Evolutionary conservation across 129 eudicot species (phyloP), one percentile per base, ranked within the genome.

Genomic region (Centaurea solstitialis): DNA sequence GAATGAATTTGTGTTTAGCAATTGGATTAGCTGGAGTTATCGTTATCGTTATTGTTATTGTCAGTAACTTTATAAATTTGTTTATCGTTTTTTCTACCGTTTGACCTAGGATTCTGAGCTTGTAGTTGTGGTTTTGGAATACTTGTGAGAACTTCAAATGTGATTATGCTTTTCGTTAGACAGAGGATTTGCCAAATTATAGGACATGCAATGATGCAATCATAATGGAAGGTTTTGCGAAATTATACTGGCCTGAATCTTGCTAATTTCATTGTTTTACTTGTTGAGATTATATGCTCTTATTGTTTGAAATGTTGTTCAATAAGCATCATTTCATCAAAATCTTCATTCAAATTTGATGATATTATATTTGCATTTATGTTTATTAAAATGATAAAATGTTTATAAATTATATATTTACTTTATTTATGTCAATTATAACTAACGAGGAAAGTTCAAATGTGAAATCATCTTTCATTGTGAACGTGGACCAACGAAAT

Each of bases 151-250:
- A 57, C n/a, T 57, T 57, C 9, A 75, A 50, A 50, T 82, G 65
- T 53, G 81, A 82, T 69, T 81, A 61, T 57, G 82, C 28, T n/a
- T 79, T 10, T 18, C 11, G 75, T 71, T 9, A 37, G 59, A 26
- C 18, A 74, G 33, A 0, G 67, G 59, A 74, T 28, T 22, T 53
- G 68, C 9, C 28, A 20, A 65, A 8, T 73, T 43, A 26, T 30
- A 50, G 1, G 20, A 53, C 50, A 64, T 80, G 84, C 83, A 72
- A 72, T 72, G 35, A 64, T 80, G 84, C 83, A 72, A 72, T 72
- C 70, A 23, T 20, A 61, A 24, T 61, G 9, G 12, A 62, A 72
- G 39, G 11, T 30, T 28, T 73, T 37, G n/a, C n/a, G n/a, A n/a
- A n/a, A n/a, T n/a, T n/a, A 26, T 26, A 26, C 30, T 26, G 8